Conservation (phyloP, 2,329 filamentous ascomycete genomes). For the Talaromyces verruculosus region DNA sequence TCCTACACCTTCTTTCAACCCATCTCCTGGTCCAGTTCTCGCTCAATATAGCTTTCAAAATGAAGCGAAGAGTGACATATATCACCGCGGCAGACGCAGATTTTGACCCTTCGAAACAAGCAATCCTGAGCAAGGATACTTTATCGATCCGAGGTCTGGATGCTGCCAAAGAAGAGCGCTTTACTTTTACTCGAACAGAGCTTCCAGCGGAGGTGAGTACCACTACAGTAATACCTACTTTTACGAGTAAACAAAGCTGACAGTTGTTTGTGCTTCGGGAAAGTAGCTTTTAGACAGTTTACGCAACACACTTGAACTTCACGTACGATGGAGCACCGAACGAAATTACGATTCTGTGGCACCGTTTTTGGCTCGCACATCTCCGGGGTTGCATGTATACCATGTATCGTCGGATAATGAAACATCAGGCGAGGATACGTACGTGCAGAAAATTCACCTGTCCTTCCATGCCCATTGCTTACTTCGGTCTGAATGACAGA, state of each 20-base stretch:
- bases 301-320: constrained; percentile 66
- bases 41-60: constrained; percentile 25
- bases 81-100: constrained; percentile 64
- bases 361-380: constrained; percentile 72
- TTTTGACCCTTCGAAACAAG: constrained; percentile 62
- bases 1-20: background rate
- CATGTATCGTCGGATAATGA: constrained; percentile 57
- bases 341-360: constrained; percentile 58
- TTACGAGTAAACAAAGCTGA: constrained; percentile 14
- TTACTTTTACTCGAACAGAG: constrained; percentile 72
- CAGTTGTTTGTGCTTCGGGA: background rate
- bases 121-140: constrained; percentile 57
- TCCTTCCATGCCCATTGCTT: constrained; percentile 15
- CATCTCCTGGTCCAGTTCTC: background rate
- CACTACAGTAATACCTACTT: background rate
- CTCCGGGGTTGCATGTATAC: constrained; percentile 79
- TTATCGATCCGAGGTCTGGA: constrained; percentile 61
- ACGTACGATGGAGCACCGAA: constrained; percentile 74
- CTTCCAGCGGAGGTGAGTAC: constrained; percentile 63
- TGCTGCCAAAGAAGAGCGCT: constrained; percentile 73
- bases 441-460: constrained; percentile 23
- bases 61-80: constrained; percentile 65
- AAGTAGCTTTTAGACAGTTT: constrained; percentile 62
- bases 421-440: constrained; percentile 39
- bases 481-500: constrained; percentile 32